A percentile compares a stretch with the other conserved stretches of the same genome.
These are phyloP conservation scores for Aspergillus calidoustus DNA, from an alignment of 2,329 filamentous ascomycete genomes.

Conservation along the genomic window DNA sequence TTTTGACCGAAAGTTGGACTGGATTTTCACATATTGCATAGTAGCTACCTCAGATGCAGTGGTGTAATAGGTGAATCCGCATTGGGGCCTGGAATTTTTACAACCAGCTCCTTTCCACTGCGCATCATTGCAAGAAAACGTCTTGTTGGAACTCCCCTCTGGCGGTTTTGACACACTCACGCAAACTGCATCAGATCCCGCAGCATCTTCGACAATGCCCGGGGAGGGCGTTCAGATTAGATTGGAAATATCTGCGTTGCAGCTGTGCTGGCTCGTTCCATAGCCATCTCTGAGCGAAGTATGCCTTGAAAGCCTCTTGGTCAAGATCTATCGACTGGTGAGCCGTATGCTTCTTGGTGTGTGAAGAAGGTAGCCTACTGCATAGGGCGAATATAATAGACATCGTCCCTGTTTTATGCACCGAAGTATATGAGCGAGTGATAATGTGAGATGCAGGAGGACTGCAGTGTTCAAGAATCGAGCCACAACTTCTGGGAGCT, in stretches of 20 bases:
- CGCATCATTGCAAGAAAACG: conserved; percentile 8
- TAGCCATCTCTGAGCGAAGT: too few relatives aligned
- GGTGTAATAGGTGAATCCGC: conserved; percentile 6
- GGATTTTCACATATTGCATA: conserved; percentile 12
- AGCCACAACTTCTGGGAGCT: too few relatives aligned
- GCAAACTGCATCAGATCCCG: conserved; percentile 1
- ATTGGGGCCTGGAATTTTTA: conserved; percentile 9
- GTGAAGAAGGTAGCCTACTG: too few relatives aligned
- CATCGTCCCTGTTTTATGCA: too few relatives aligned
- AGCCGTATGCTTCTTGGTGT: too few relatives aligned
- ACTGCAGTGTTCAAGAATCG: too few relatives aligned
- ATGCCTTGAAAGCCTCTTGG: too few relatives aligned
- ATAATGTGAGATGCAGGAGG: too few relatives aligned
- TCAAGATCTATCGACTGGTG: too few relatives aligned
- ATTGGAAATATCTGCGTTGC: background rate
- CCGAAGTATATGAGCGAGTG: too few relatives aligned
- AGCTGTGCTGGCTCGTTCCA: background rate
- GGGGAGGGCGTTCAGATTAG: background rate
- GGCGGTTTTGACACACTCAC: conserved; percentile 2
- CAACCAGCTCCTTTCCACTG: conserved; percentile 9
- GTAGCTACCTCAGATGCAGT: conserved; percentile 15
- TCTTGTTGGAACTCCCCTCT: conserved; percentile 15
- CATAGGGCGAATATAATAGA: too few relatives aligned
- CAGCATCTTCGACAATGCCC: conserved; percentile 2
- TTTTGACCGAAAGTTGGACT: too few relatives aligned